Evolutionary conservation across 1,284 basidiomycete species (phyloP).

Genomic region (Wallemia ichthyophaga): DNA sequence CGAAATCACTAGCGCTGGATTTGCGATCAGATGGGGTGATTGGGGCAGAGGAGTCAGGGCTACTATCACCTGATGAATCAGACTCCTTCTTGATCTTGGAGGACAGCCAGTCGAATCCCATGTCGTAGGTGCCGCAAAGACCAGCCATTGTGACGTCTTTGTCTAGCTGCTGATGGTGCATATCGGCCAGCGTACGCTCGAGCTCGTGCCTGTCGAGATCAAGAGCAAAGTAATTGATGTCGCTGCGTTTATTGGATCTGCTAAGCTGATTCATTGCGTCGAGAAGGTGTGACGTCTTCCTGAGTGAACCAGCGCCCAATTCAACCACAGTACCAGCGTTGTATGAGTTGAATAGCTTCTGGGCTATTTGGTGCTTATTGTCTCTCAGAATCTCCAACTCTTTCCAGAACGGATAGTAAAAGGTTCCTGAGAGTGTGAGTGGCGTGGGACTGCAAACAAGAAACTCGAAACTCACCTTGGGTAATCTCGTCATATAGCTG

Average conservation of each 20-base stretch:
- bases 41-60: constrained; percentile 13
- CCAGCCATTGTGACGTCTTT: constrained; percentile 48
- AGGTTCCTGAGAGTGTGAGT: neutral
- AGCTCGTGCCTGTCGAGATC: constrained; percentile 71
- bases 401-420: constrained; percentile 3
- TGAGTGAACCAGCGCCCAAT: constrained; percentile 22
- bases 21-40: neutral
- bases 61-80: neutral
- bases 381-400: constrained; percentile 2
- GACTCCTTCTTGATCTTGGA: constrained; percentile 4
- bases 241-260: constrained; percentile 17
- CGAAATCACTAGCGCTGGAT: neutral
- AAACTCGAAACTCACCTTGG: neutral
- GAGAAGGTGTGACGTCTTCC: constrained; percentile 71
- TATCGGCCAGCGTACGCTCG: constrained; percentile 40
- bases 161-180: constrained; percentile 27
- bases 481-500: constrained; percentile 21
- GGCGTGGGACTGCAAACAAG: neutral
- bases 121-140: constrained; percentile 66
- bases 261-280: constrained; percentile 29
- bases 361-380: neutral
- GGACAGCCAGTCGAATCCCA: constrained; percentile 27
- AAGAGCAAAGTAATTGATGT: constrained; percentile 68
- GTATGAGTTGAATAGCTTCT: neutral
- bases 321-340: constrained; percentile 8